Percentiles rank a stretch among this genome's conserved stretches.
Evolutionary conservation across 2,329 filamentous ascomycete species (phyloP).

Genomic region (Hymenoscyphus infarciens): DNA sequence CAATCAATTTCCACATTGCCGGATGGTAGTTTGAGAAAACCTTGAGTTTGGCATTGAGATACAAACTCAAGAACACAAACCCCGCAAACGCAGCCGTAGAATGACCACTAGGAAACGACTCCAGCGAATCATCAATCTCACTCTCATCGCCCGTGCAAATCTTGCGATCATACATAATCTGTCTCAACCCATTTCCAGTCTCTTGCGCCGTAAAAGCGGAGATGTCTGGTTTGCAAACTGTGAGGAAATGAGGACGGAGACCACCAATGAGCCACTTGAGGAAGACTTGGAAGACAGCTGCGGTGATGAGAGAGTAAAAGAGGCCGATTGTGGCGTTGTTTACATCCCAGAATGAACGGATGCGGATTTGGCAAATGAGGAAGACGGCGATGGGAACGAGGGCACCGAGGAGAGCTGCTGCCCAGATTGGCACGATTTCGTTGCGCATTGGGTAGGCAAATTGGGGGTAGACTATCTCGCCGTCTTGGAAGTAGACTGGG

Average conservation of each 20-base stretch:
- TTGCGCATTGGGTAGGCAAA: constrained; percentile 69
- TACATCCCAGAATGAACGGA: constrained; percentile 65
- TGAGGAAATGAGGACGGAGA: constrained; percentile 67
- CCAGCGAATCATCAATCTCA: constrained; percentile 65
- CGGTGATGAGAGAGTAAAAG: constrained; percentile 65
- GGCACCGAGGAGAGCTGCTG: constrained; percentile 61
- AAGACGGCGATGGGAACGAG: constrained; percentile 65
- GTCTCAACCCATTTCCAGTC: constrained; percentile 49
- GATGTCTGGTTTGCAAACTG: constrained; percentile 61
- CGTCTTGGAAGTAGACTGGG: constrained; percentile 61
- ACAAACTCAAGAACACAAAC: constrained; percentile 67
- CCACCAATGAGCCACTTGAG: constrained; percentile 73
- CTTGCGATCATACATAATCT: constrained; percentile 65
- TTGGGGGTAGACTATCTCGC: constrained; percentile 65
- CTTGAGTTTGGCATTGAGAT: constrained; percentile 77
- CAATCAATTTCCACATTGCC: constrained; percentile 68
- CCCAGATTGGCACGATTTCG: constrained; percentile 69
- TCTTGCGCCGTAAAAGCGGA: constrained; percentile 40
- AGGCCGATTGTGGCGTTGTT: constrained; percentile 70
- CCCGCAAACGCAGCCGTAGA: constrained; percentile 70
- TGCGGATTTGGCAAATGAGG: constrained; percentile 62
- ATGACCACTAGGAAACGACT: constrained; percentile 72
- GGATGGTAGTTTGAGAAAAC: constrained; percentile 70
- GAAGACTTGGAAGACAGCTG: constrained; percentile 74
- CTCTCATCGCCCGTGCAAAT: constrained; percentile 65